Evolutionary conservation across 495 filamentous ascomycete species (phyloP), one percentile per base, ranked within the genome.

Genomic region (Penicillium riverlandense): DNA sequence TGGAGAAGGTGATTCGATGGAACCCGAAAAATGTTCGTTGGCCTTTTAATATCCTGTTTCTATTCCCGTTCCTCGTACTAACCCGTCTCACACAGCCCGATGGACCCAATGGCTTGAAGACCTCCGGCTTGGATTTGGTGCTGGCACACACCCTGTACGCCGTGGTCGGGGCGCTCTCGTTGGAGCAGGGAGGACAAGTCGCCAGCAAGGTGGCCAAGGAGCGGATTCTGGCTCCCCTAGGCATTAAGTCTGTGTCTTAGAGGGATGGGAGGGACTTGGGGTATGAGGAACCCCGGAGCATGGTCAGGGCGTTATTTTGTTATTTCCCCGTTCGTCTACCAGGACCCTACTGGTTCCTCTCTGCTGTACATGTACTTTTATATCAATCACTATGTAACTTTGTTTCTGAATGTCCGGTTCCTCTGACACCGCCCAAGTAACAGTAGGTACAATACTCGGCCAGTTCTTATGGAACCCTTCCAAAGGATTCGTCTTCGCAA

Each of bases 341-440:
- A 22, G 22, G 22, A 22, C 22, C 3, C 22, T 3, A 22, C 22
- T 3, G 6, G 22, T 22, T 22, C 22, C 43, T 34, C 43, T 39
- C 46, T 39, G 43, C 45, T 62, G 59, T 62, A 62, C 35, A 60
- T 62, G 56, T 62, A 62, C 47, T 57, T 53, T 53, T 55, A 59
- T 28, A 15, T 13, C 35, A 15, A 55, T 52, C 49, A 46, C 43
- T 41, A 52, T 34, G 32, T 12, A 27, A 31, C 37, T 32, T 7
- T 32, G 34, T 37, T 47, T 36, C 52, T 44, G 38, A 40, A 73
- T 91, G 85, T 91, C 48, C 65, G 85, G 77, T 78, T 71, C 84
- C 84, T 90, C 86, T 90, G 86, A 92, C 86, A 79, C 87, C 79
- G 85, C 80, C 85, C 80, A 79, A 78, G 83, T 83, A 86, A 88